Evolutionary conservation across 352 stramenopile species (phyloP).

Genomic region (Globisporangium yorkense): DNA sequence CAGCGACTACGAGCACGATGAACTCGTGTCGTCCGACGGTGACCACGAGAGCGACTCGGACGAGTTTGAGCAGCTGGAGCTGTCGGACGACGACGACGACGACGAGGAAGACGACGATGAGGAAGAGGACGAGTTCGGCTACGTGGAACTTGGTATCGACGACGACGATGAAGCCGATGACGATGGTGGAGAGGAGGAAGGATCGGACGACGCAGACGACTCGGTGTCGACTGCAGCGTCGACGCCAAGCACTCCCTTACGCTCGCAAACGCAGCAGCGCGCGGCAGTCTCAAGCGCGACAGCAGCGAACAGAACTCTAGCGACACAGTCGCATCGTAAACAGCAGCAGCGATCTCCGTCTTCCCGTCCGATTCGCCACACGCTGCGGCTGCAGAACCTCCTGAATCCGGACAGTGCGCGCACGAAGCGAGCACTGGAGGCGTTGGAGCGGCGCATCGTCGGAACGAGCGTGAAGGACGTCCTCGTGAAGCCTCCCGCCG

Average conservation of each 20-base stretch:
- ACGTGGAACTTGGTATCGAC: conserved; percentile 13
- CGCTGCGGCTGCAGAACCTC: conserved; percentile 58
- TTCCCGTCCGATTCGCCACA: conserved; percentile 17
- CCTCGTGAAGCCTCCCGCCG: conserved; percentile 1
- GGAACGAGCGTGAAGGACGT: conserved; percentile 21
- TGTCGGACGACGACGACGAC: conserved; percentile 60
- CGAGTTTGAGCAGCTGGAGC: conserved; percentile 66
- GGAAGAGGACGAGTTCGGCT: conserved; percentile 20
- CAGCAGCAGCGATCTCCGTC: neutral
- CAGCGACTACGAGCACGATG: conserved; percentile 82
- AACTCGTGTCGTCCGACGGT: conserved; percentile 65
- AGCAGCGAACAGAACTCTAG: neutral
- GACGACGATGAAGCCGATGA: conserved; percentile 4
- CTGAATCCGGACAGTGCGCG: conserved; percentile 33
- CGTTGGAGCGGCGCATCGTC: conserved; percentile 63
- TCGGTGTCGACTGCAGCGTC: neutral
- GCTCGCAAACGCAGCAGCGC: neutral
- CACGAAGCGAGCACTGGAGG: conserved; percentile 47
- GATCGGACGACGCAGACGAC: too few species aligned
- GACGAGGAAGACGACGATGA: conserved; percentile 18
- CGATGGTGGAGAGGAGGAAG: neutral
- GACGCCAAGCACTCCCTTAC: neutral
- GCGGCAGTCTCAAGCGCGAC: neutral
- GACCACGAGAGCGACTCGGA: conserved; percentile 66
- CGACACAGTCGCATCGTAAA: neutral